Conservation (phyloP, 306 rosid genomes). For the Comarum palustre region DNA sequence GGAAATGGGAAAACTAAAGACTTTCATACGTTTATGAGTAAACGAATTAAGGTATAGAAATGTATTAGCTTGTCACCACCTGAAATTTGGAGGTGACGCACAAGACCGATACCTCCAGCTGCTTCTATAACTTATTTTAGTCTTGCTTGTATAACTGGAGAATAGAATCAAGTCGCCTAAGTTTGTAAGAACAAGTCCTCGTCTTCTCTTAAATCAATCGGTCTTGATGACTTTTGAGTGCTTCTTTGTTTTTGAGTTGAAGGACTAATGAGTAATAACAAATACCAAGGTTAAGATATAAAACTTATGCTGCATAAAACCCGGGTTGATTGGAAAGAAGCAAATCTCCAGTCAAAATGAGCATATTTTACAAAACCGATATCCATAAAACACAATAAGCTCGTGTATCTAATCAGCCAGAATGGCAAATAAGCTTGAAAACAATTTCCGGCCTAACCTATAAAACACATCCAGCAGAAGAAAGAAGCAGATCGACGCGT, state of each 20-base stretch:
- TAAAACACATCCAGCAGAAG: neutral
- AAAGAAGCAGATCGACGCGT: neutral
- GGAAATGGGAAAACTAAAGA: conserved; percentile 41
- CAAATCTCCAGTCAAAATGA: conserved; percentile 10
- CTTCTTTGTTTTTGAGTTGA: neutral
- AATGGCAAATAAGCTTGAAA: neutral
- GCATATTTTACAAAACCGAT: conserved; percentile 10
- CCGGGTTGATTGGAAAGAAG: neutral
- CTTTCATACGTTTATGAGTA: neutral
- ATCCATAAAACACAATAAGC: too few species aligned
- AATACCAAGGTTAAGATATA: neutral
- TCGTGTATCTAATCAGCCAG: conserved; percentile 11
- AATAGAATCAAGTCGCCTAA: neutral
- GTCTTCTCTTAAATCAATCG: neutral
- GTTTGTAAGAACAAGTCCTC: conserved; percentile 15
- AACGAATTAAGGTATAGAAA: conserved; percentile 2
- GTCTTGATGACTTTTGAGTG: conserved; percentile 13
- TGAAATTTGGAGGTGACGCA: neutral
- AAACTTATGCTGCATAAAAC: neutral
- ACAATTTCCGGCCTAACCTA: neutral
- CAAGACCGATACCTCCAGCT: conserved; percentile 1
- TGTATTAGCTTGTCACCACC: neutral
- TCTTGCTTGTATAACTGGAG: neutral
- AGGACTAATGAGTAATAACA: neutral
- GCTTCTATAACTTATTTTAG: neutral